These are phyloP conservation scores for Chalciporus chontae DNA, from an alignment of 768 basidiomycete species.

Conservation along the genomic window DNA sequence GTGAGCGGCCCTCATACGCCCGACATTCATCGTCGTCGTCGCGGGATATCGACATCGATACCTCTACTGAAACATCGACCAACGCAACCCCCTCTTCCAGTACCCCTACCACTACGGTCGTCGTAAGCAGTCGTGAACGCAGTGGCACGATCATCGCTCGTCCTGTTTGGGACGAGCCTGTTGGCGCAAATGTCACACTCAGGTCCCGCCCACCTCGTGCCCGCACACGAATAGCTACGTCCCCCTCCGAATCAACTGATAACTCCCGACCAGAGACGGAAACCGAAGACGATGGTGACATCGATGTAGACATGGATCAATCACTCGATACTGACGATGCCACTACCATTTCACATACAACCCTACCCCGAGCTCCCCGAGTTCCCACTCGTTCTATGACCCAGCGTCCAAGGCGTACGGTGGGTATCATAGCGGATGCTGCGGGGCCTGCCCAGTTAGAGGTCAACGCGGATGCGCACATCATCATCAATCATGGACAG, in stretches of 20 bases:
- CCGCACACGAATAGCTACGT: constrained; percentile 31
- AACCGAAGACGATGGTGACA: constrained; percentile 72
- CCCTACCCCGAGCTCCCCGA: constrained; percentile 31
- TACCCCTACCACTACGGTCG: constrained; percentile 59
- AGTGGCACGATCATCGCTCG: constrained; percentile 75
- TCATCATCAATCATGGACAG: constrained; percentile 48
- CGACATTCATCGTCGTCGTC: constrained; percentile 19
- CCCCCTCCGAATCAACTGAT: constrained; percentile 42
- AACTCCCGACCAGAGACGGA: constrained; percentile 70
- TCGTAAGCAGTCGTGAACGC: constrained; percentile 61
- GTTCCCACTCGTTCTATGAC: constrained; percentile 30
- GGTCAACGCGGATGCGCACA: constrained; percentile 46
- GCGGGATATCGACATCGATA: constrained; percentile 54
- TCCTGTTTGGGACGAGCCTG: constrained; percentile 51
- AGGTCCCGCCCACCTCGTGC: constrained; percentile 31
- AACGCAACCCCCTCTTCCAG: constrained; percentile 58
- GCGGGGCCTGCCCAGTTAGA: constrained; percentile 34
- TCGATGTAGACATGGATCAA: constrained; percentile 50
- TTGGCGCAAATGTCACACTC: constrained; percentile 18
- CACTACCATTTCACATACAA: constrained; percentile 22
- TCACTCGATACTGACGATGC: constrained; percentile 34
- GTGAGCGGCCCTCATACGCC: constrained; percentile 14
- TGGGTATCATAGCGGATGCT: constrained; percentile 46
- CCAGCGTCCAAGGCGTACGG: constrained; percentile 38
- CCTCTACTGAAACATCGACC: constrained; percentile 59